A percentile compares a stretch with the other conserved stretches of the same genome.
These are phyloP conservation scores for Lagenaria siceraria DNA, from an alignment of 306 rosid genomes.

Conservation along the genomic window DNA sequence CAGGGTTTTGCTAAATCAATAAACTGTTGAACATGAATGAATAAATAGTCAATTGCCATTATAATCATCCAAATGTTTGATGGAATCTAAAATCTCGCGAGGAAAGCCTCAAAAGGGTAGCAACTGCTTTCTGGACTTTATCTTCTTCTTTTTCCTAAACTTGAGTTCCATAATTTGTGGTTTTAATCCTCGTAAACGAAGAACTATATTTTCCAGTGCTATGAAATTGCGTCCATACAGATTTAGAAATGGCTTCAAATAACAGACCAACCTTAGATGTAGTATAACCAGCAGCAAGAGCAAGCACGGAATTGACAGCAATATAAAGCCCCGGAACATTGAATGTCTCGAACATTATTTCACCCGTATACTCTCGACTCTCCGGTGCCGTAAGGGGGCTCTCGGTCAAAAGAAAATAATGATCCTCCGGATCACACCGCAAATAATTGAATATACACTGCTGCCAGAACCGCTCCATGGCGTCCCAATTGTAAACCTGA, in stretches of 20 bases:
- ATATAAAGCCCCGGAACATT: slow-evolving; percentile 97
- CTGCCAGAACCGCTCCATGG: slow-evolving; percentile 99
- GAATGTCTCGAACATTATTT: slow-evolving; percentile 97
- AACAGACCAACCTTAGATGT: slow-evolving; percentile 75
- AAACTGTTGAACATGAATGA: neutral
- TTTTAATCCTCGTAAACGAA: neutral
- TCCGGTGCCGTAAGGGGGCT: slow-evolving; percentile 95
- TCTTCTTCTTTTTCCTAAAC: neutral
- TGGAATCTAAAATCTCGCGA: neutral
- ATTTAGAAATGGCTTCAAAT: neutral
- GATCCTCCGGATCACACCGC: slow-evolving; percentile 99
- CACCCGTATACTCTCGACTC: slow-evolving; percentile 94
- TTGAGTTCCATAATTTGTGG: neutral
- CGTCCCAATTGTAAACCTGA: slow-evolving; percentile 93
- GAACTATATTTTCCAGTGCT: slow-evolving; percentile 1
- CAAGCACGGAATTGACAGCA: slow-evolving; percentile 94
- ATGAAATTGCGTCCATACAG: neutral
- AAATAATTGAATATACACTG: slow-evolving; percentile 84
- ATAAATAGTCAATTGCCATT: neutral
- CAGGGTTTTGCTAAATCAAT: neutral
- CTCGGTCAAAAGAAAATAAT: slow-evolving; percentile 86
- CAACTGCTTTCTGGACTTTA: neutral
- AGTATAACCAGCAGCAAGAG: slow-evolving; percentile 99
- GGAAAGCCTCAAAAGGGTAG: neutral
- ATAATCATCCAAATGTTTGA: neutral